Conservation (phyloP, 2,329 filamentous ascomycete genomes). For the Emmonsiellopsis sp. region DNA sequence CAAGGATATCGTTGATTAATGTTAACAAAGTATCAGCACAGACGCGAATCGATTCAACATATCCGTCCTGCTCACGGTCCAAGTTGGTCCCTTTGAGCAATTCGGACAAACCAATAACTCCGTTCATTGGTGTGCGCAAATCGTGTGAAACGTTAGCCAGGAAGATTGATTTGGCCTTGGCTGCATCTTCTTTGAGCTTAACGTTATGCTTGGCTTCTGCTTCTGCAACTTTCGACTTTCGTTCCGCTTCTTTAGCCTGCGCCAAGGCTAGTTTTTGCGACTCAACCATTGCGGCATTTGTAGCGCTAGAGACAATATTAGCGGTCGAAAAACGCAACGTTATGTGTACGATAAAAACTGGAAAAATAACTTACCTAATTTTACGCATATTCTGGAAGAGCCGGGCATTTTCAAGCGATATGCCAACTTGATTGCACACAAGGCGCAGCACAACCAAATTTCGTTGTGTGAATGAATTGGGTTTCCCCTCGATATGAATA, state of each 20-base stretch:
- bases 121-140: constrained; percentile 89
- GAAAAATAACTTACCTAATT: constrained; percentile 31
- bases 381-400: constrained; percentile 54
- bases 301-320: constrained; percentile 33
- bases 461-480: constrained; percentile 56
- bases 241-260: constrained; percentile 53
- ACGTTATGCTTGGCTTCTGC: constrained; percentile 57
- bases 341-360: background rate
- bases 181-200: constrained; percentile 58
- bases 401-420: constrained; percentile 56
- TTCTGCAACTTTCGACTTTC: constrained; percentile 57
- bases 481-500: constrained; percentile 54
- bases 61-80: constrained; percentile 51
- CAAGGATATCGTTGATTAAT: constrained; percentile 84
- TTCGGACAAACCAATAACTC: constrained; percentile 71
- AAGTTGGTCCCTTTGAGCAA: constrained; percentile 50
- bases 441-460: constrained; percentile 44
- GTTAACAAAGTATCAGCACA: constrained; percentile 68
- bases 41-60: constrained; percentile 56
- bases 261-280: constrained; percentile 55
- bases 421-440: constrained; percentile 55
- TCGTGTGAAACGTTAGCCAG: constrained; percentile 88
- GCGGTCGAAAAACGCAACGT: background rate
- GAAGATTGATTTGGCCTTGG: constrained; percentile 78
- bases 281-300: constrained; percentile 57